Evolutionary conservation across 169 alveolate genomes (phyloP), one percentile per base, ranked within the genome.

Genomic region (Amoebophrya sp.): DNA sequence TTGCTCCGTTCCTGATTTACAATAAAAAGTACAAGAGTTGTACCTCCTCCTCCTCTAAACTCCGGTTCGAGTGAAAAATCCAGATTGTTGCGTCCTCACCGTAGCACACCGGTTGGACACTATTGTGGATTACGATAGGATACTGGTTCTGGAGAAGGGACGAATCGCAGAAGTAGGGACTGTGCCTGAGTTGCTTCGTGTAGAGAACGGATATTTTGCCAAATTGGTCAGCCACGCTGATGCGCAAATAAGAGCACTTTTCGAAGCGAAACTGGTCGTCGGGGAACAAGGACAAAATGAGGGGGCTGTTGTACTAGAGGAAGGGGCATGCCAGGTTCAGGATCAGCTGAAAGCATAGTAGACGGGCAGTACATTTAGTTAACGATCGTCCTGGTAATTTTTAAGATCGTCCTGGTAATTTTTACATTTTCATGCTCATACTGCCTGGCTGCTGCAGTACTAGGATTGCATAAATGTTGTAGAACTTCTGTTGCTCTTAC

Each of bases 71-170:
- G 6, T 47, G 65, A 18, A 47, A 47, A 47, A 47, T 18, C 65
- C 14, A 23, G 90, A 55, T 41, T 93, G 94, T 18, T 95, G 97
- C 24, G 92, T 96, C 78, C 92, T 96, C 47, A 94, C 96, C 12
- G 96, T 96, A 41, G 98, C 98, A 23, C 98, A 96, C 93, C 90
- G 98, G 76, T 91, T 96, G 34, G 95, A 95, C 39, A 96, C 98
- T 0, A 96, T 96, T 41, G 93, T 95, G 29, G 96, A 96, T 91
- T 93, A 92, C 90, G 97, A 95, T 94, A 65, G n/a, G 26, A 36
- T 18, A 10, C 39, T 65, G 12, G 83, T 65, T 29, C 83, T 65
- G 83, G 83, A 65, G 38, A 65, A 65, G 83, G 83, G 83, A 12
- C 10, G 26, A 6, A 36, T 65, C 2, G 83, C 33, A 36, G 83